Evolutionary conservation across 129 eudicot genomes (phyloP).

Genomic region (Helianthus tuberosus): DNA sequence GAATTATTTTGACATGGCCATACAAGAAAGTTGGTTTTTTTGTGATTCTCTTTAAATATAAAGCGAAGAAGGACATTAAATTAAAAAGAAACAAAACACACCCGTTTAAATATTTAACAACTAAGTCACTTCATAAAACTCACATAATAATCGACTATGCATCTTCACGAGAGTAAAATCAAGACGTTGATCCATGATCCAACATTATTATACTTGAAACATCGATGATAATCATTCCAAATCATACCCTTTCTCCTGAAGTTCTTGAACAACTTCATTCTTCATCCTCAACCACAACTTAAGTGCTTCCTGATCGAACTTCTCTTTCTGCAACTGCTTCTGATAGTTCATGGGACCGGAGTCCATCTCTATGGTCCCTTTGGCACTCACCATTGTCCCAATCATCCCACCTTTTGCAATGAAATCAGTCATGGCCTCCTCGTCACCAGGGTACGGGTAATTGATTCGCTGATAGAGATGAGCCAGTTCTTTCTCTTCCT

Average conservation of each 20-base stretch:
- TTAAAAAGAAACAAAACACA: too few relatives aligned
- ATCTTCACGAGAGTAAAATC: not conserved
- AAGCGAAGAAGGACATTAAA: too few relatives aligned
- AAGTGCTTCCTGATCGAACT: conserved; percentile 80
- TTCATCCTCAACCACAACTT: conserved; percentile 96
- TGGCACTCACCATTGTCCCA: conserved; percentile 81
- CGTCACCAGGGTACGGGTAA: conserved; percentile 92
- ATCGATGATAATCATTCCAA: conserved; percentile 45
- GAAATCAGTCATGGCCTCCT: conserved; percentile 94
- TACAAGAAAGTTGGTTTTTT: too few relatives aligned
- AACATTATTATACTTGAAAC: conserved; percentile 24
- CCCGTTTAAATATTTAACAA: too few relatives aligned
- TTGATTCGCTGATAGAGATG: conserved; percentile 73
- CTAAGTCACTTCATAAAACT: not conserved
- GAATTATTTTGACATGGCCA: too few relatives aligned
- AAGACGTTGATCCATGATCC: not conserved
- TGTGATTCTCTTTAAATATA: too few relatives aligned
- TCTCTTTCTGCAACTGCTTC: conserved; percentile 92
- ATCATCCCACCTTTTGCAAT: conserved; percentile 91
- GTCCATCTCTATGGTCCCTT: conserved; percentile 74
- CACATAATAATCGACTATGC: not conserved
- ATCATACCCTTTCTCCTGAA: conserved; percentile 84
- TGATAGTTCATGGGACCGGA: conserved; percentile 67
- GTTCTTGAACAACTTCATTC: conserved; percentile 87
- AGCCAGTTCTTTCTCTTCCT: conserved; percentile 88